Conservation (phyloP, 1,284 basidiomycete species). For the Phylloboletellus chloephorus region DNA sequence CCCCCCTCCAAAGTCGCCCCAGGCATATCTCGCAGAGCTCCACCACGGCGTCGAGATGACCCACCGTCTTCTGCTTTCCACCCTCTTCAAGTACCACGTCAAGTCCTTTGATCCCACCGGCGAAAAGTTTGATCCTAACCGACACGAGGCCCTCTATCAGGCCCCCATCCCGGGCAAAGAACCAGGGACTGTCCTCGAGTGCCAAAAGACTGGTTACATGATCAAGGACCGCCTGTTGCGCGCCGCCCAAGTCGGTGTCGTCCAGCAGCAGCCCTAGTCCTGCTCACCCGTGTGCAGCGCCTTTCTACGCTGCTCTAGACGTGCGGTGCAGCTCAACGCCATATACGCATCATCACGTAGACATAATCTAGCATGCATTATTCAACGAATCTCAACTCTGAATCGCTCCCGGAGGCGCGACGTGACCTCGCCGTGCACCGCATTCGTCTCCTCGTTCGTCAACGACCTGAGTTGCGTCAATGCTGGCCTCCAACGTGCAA, state of each 20-base stretch:
- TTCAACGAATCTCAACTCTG: slow-evolving; percentile 74
- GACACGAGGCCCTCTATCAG: slow-evolving; percentile 94
- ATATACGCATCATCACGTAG: slow-evolving; percentile 29
- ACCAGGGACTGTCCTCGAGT: slow-evolving; percentile 87
- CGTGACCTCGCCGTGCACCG: slow-evolving; percentile 59
- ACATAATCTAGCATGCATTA: slow-evolving; percentile 33
- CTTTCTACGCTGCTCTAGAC: slow-evolving; percentile 21
- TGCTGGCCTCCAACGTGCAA: background rate
- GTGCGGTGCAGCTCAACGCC: slow-evolving; percentile 9
- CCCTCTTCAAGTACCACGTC: slow-evolving; percentile 88
- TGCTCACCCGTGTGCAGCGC: background rate
- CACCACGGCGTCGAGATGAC: slow-evolving; percentile 90
- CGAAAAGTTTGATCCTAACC: slow-evolving; percentile 91
- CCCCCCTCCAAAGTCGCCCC: slow-evolving; percentile 45
- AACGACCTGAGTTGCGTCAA: slow-evolving; percentile 54
- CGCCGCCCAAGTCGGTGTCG: slow-evolving; percentile 96
- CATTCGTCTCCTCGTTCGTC: slow-evolving; percentile 87
- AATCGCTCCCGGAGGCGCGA: slow-evolving; percentile 52
- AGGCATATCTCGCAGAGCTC: slow-evolving; percentile 64
- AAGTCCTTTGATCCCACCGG: slow-evolving; percentile 89
- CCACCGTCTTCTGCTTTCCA: slow-evolving; percentile 84
- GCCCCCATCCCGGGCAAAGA: slow-evolving; percentile 86
- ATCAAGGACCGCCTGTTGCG: slow-evolving; percentile 90
- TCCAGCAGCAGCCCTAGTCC: slow-evolving; percentile 51
- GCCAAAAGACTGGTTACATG: slow-evolving; percentile 87